Base-by-base conservation (phyloP, 2,329 filamentous ascomycete genomes). In the Xylaria sp. region DNA sequence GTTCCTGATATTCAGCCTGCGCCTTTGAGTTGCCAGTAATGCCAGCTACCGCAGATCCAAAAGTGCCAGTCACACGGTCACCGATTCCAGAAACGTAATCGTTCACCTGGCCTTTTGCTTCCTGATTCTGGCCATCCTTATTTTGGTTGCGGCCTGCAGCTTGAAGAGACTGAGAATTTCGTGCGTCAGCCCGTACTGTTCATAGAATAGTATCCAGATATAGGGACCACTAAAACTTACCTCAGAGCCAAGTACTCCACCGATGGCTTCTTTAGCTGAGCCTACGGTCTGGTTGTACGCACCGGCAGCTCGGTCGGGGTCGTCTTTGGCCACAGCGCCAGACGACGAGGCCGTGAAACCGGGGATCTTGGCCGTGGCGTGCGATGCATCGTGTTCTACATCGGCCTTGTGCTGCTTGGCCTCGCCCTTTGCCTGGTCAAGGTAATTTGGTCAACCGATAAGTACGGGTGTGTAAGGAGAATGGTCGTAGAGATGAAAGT, bases 261-360 rank as follows among this genome's bases (percentile, higher is more conserved):
- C 94, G 1, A 95, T 66, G 4, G 88, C 81, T 75, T 97, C 92
- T 81, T 97, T 97, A 43, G 88, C 88, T 1, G 90, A 86, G 54
- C 93, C 94, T n/a, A 93, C 73, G 4, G 92, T 96, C 79, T 97
- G 93, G 80, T 97, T 92, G 88, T 90, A 96, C 17, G 84, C 83
- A 43, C 94, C 93, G 17, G 85, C 75, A 21, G 83, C 80, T 67
- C 93, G 91, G 75, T 94, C 82, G 10, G 88, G 81, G 76, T 91
- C 82, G 76, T 97, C 92, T 68, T 85, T 83, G 64, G 88, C 84
- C 49, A 90, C 80, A 35, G 87, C 89, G 48, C 92, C 92, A 0
- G 87, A 85, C 52, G 88, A 81, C 10, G 89, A 89, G 60, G 91
- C 83, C 23, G 88, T 86, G 74, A 88, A 81, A 62, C 90, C 88